These are phyloP conservation scores for Striga asiatica DNA, from an alignment of 257 asterid species.

Conservation along the genomic window DNA sequence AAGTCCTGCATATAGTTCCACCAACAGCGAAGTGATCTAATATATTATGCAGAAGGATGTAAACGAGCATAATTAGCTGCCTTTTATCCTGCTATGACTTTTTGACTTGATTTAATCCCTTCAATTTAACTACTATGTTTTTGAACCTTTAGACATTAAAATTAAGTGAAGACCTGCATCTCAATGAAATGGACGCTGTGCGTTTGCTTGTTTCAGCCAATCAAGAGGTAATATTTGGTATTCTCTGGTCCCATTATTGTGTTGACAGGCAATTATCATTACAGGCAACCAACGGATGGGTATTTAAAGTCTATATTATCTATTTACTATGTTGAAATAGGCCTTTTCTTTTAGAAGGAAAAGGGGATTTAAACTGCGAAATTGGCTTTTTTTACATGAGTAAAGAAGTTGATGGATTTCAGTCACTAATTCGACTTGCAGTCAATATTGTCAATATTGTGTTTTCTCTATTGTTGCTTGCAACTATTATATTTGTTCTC, in stretches of 20 bases:
- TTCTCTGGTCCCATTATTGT: not conserved
- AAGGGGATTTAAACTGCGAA: not conserved
- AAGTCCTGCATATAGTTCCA: not conserved
- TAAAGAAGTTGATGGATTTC: not conserved
- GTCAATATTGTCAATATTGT: not conserved
- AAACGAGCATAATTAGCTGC: not conserved
- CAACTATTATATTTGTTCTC: constrained; percentile 7
- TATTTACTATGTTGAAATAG: not conserved
- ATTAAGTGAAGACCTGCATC: constrained; percentile 93
- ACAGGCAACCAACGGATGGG: not conserved
- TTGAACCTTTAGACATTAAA: constrained; percentile 55
- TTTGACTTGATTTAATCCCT: constrained; percentile 8
- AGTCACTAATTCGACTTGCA: constrained; percentile 5
- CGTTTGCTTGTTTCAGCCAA: constrained; percentile 74
- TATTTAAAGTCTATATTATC: not conserved
- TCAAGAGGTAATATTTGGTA: constrained; percentile 60
- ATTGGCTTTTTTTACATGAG: not conserved
- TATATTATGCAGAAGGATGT: not conserved
- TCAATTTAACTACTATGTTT: constrained; percentile 17
- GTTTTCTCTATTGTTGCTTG: constrained; percentile 4
- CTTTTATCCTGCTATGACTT: constrained; percentile 4
- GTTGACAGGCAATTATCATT: not conserved
- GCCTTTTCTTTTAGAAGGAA: not conserved
- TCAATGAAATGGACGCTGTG: constrained; percentile 82
- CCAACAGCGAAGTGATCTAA: not conserved